These are phyloP conservation scores for Torulaspora globosa DNA, from an alignment of 1,139 yeast species.

Conservation along the genomic window DNA sequence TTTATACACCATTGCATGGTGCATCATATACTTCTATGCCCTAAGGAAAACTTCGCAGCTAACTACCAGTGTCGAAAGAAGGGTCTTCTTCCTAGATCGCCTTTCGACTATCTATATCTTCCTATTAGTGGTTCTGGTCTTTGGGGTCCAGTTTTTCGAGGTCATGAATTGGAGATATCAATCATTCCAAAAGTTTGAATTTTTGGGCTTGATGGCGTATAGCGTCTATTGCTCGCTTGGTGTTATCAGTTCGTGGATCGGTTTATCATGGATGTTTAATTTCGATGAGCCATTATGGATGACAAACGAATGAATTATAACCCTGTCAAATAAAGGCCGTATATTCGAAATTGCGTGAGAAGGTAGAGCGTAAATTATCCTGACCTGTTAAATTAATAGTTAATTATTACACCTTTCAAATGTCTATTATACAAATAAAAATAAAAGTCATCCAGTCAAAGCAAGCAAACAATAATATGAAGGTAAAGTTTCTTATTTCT, in stretches of 20 bases:
- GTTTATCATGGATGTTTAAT: constrained; percentile 82
- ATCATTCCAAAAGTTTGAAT: constrained; percentile 53
- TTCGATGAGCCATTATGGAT: constrained; percentile 66
- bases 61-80: constrained; percentile 41
- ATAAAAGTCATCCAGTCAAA: not conserved
- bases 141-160: constrained; percentile 52
- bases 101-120: constrained; percentile 62
- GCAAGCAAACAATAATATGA: not conserved
- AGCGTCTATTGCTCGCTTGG: constrained; percentile 88
- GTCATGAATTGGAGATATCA: constrained; percentile 48
- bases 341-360: not conserved
- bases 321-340: not conserved
- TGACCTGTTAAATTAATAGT: not conserved
- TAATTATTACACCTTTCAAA: constrained; percentile 1
- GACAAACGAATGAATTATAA: constrained; percentile 10
- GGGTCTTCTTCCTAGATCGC: constrained; percentile 67
- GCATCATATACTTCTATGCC: constrained; percentile 67
- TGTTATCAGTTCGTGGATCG: constrained; percentile 81
- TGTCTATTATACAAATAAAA: constrained; percentile 3
- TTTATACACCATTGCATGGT: constrained; percentile 81
- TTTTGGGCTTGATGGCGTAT: constrained; percentile 72
- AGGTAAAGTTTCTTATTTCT: constrained; percentile 10
- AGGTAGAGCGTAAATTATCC: not conserved
- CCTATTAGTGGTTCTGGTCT: constrained; percentile 63
- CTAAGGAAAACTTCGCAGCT: constrained; percentile 62